A percentile compares a stretch with the other conserved stretches of the same genome.
Evolutionary conservation across 2,329 filamentous ascomycete genomes (phyloP).

Genomic region (Coniochaeta pulveracea): DNA sequence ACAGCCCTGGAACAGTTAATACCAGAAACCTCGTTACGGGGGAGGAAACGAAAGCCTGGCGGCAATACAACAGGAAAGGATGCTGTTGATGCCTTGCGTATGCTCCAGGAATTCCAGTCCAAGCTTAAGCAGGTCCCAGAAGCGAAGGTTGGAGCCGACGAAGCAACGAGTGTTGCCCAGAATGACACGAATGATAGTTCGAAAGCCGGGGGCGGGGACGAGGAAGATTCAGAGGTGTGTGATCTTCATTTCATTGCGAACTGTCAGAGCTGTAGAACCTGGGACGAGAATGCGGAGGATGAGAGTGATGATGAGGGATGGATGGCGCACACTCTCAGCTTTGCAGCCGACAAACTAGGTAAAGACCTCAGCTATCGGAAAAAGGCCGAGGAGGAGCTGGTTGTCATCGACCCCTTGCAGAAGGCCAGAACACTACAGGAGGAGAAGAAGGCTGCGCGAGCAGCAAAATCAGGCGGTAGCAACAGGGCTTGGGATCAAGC

Average conservation of each 20-base stretch:
- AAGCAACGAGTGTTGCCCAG: constrained; percentile 8
- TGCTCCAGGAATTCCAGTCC: constrained; percentile 70
- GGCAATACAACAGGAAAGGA: constrained; percentile 38
- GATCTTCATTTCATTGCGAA: constrained; percentile 94
- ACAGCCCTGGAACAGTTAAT: constrained; percentile 65
- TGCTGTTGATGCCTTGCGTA: constrained; percentile 54
- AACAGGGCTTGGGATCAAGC: constrained; percentile 50
- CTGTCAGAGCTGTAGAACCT: constrained; percentile 82
- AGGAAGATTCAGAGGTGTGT: constrained; percentile 67
- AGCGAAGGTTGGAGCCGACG: constrained; percentile 21
- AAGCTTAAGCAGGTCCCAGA: constrained; percentile 51
- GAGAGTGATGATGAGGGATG: constrained; percentile 59
- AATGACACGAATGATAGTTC: constrained; percentile 13
- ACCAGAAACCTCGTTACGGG: constrained; percentile 57
- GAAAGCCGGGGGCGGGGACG: constrained; percentile 21
- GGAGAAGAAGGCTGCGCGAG: constrained; percentile 48
- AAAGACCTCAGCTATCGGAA: constrained; percentile 86
- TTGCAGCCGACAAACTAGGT: constrained; percentile 79
- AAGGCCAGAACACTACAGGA: constrained; percentile 64
- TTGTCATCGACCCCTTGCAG: constrained; percentile 87
- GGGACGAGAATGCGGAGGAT: constrained; percentile 55
- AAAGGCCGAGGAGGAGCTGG: constrained; percentile 81
- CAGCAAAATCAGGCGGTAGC: constrained; percentile 34
- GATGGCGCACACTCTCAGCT: constrained; percentile 78
- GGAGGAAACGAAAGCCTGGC: constrained; percentile 56